Base-by-base conservation (phyloP, 768 basidiomycete species). In the Hygrocybe punicea region DNA sequence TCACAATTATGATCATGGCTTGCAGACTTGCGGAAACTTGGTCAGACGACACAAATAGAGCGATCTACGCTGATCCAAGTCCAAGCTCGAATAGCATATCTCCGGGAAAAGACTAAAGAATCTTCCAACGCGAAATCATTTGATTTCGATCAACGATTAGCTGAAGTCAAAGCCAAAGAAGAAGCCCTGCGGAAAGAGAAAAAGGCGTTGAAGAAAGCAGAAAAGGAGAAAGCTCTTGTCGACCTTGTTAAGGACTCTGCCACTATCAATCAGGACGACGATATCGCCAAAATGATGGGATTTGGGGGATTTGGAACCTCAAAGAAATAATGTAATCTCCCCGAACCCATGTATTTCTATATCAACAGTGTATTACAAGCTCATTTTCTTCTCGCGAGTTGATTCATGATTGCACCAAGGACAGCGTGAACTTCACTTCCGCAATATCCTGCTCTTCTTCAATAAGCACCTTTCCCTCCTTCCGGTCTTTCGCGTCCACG, bases 21-120 rank as follows among this genome's bases (percentile, higher is more conserved):
- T 8, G 8, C 69, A 98, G 97, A 99, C 78, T 78, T 99, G 51
- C 86, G 93, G 40, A 83, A 79, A 23, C 65, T 98, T n/a, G 97
- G 97, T n/a, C 97, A 98, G 75, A 93, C 93, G 2, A 99, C 96
- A 17, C 87, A 87, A 54, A 78, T 97, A 54, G 87, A 86, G 65
- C 84, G 94, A 16, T 98, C 97, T 2, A 95, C 95, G 0, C 73
- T 98, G 16, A 86, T 86, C 61, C 93, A 99, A 74, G 97, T 99
- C 52, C 90, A 93, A 45, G 86, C 86, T 5, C 86, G 90, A 58
- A 98, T 99, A 72, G 91, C 91, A 0, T 76, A 81, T 36, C 76
- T 99, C 29, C 86, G 96, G 13, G 93, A 91, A 70, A 87, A 86
- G 71, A 95, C 95, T 2, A 88, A 86, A 59, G 86, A 89, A 40